These are phyloP conservation scores for Tylopilus plumbeoviolaceoides DNA, from an alignment of 768 basidiomycete species.

Conservation along the genomic window DNA sequence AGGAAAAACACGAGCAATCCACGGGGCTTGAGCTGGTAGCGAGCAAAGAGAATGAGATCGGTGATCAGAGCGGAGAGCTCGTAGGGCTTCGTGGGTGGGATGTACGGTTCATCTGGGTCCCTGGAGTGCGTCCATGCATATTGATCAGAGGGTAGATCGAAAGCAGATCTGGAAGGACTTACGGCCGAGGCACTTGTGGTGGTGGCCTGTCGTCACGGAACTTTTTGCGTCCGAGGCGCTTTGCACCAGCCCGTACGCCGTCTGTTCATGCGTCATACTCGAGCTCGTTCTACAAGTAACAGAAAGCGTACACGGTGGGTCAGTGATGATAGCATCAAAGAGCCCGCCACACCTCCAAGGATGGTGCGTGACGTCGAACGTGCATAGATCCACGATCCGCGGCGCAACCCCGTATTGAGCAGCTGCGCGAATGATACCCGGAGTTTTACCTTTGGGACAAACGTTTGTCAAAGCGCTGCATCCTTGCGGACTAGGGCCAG, in stretches of 20 bases:
- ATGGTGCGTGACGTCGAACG: conserved; percentile 89
- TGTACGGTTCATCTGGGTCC: conserved; percentile 60
- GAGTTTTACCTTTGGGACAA: conserved; percentile 33
- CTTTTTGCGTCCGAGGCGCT: conserved; percentile 69
- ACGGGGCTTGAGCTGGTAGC: conserved; percentile 78
- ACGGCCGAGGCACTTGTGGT: conserved; percentile 42
- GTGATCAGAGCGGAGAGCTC: conserved; percentile 79
- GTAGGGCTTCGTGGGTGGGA: conserved; percentile 90
- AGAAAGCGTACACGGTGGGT: conserved; percentile 77
- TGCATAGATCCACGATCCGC: conserved; percentile 77
- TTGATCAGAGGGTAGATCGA: not conserved
- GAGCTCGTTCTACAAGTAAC: not conserved
- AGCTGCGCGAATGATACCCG: conserved; percentile 80
- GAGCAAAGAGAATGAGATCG: conserved; percentile 78
- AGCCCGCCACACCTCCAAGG: conserved; percentile 87
- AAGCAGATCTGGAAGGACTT: conserved; percentile 19
- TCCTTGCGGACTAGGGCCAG: not conserved
- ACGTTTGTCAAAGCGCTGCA: not conserved
- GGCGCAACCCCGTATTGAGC: conserved; percentile 75
- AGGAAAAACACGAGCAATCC: conserved; percentile 96
- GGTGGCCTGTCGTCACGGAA: conserved; percentile 26
- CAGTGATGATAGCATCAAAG: conserved; percentile 92
- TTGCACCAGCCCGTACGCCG: conserved; percentile 87
- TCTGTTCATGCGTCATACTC: conserved; percentile 43
- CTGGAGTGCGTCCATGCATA: conserved; percentile 2